Evolutionary conservation across 2,329 filamentous ascomycete genomes (phyloP).

Genomic region (Talaromyces sp.): DNA sequence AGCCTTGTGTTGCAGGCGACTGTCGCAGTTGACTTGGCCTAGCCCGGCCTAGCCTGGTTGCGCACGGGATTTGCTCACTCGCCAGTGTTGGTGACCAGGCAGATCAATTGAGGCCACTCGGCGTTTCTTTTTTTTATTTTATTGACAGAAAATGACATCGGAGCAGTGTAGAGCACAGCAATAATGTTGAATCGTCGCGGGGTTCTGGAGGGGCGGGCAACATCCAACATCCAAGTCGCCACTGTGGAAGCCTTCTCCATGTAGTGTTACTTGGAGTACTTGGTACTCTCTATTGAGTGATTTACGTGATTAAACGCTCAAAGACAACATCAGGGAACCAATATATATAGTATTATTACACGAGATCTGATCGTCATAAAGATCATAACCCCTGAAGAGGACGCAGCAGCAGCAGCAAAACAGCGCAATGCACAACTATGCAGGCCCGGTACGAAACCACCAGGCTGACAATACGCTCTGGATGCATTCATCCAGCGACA

Average conservation of each 20-base stretch:
- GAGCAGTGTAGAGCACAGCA: too few species aligned
- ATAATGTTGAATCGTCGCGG: too few species aligned
- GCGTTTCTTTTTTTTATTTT: background rate
- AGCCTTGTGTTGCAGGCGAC: background rate
- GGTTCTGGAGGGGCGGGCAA: too few species aligned
- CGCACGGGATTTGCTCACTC: background rate
- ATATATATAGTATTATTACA: conserved; percentile 3
- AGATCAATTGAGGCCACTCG: too few species aligned
- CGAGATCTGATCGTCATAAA: background rate
- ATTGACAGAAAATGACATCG: background rate
- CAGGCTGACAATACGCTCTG: background rate
- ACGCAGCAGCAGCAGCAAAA: background rate
- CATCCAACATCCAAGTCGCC: background rate
- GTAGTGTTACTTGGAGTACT: too few species aligned
- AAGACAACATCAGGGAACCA: background rate
- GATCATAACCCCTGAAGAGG: background rate
- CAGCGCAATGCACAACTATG: background rate
- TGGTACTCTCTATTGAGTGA: too few species aligned
- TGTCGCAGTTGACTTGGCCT: background rate
- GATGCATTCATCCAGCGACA: background rate
- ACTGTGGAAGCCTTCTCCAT: background rate
- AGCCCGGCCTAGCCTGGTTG: background rate
- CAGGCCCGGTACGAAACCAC: background rate
- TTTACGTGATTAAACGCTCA: too few species aligned
- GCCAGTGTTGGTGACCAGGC: too few species aligned